Base-by-base conservation (phyloP, 768 basidiomycete genomes). In the Lentinula sp. region DNA sequence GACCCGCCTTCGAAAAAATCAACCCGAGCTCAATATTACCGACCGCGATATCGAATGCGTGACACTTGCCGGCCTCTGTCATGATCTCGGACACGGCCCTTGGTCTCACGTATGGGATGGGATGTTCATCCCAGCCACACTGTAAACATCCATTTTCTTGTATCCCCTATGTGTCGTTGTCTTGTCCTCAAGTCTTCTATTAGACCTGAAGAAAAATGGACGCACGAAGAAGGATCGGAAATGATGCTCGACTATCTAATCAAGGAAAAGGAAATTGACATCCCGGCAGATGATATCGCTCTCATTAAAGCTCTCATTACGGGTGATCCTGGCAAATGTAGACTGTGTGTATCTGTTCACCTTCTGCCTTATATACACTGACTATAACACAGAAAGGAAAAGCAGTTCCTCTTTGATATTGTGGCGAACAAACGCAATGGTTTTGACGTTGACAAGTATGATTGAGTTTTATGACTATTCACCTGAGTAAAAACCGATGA, bases 41-140 rank as follows among this genome's bases (percentile, higher is more conserved):
- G 78, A 86, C 48, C 79, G 89, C 18, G 90, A 94, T 61, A 76
- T 93, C 34, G 77, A 79, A 54, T 93, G 92, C 61, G 86, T 93
- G 16, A 86, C 89, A 61, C 75, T 93, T 23, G 91, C 91, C 0
- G 92, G 90, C 0, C 75, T 93, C 2, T 92, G 91, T 60, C 92
- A 93, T 65, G 91, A 93, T 70, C 81, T 93, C 3, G 91, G 60
- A 0, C 91, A 93, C 66, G 92, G 92, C 0, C 91, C 91, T 0
- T 93, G 88, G 85, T 88, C 85, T 61, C 92, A 94, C 69, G 86
- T 93, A 7, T 94, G 89, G 87, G 91, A 94, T 64, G 73, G 75
- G 6, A 67, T 76, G 57, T 92, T 91, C 70, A 91, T 94, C 56
- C 89, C 89, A 0, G 60, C 66, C 4, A 85, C 83, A 1, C 63